Evolutionary conservation across 257 asterid species (phyloP), one percentile per base, ranked within the genome.

Genomic region (Nicotiana paniculata): DNA sequence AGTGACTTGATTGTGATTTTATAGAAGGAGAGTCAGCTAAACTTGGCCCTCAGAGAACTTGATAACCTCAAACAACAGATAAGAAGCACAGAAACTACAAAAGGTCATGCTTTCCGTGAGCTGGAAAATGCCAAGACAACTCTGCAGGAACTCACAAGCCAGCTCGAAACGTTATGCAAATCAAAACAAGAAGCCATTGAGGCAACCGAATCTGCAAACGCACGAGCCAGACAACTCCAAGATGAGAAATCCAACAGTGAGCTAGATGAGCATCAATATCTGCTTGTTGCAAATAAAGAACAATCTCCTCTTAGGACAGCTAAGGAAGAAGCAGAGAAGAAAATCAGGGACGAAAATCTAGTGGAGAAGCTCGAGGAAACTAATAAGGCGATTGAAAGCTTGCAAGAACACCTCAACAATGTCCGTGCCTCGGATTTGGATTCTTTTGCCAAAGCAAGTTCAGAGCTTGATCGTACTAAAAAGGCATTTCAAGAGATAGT

Each of bases 291-390:
- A 28, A 43, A 82, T 4, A 18, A 81, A 12, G 83, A 54, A 88
- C 69, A 59, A 76, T 84, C 81, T 13, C 89, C 79, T 13, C 89
- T 83, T 59, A 83, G 83, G 46, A 76, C 69, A 16, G 88, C 87
- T 3, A 91, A 83, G 51, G 82, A 77, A 64, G 85, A 77, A 35
- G 77, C 77, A 24, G 72, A 21, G 70, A 24, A 33, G 9, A 77
- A 53, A 51, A 28, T 83, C 59, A 17, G n/a, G 30, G 66, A 43
- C 51, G 51, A 43, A 43, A 43, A 64, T 46, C 77, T 65, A 11
- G 33, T 43, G 37, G 16, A 32, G 26, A 54, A 81, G 16, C 26
- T 83, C 3, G 58, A 57, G n/a, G 82, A 65, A 63, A 83, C 85
- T 15, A 51, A 48, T 37, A 46, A 79, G 35, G 85, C 48, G 30